A percentile compares a stretch with the other conserved stretches of the same genome.
Conservation (phyloP, 345 rosid genomes). For the Gossypium rotundifolium region DNA sequence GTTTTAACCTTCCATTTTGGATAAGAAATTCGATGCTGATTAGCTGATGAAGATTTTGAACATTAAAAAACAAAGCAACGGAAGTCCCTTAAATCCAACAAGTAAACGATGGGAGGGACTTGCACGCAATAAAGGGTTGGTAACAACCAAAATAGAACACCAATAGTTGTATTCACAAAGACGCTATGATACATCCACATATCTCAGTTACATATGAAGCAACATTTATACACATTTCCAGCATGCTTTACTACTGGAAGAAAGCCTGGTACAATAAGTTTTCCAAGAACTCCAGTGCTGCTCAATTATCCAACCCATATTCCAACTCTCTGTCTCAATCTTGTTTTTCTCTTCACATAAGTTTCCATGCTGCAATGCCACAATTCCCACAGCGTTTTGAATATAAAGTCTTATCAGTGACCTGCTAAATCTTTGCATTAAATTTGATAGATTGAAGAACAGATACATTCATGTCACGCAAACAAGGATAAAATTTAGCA, state of each 20-base stretch:
- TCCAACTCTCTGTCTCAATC: neutral
- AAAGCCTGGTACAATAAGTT: neutral
- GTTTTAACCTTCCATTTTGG: too few relatives aligned
- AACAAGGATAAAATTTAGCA: neutral
- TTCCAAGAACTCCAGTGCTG: neutral
- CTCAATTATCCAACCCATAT: neutral
- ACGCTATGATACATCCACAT: slow-evolving; percentile 30
- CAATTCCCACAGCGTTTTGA: too few relatives aligned
- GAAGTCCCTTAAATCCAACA: neutral
- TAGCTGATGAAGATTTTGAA: too few relatives aligned
- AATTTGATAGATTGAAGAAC: neutral
- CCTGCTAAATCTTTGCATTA: neutral
- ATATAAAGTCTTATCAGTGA: slow-evolving; percentile 1
- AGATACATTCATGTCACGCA: neutral
- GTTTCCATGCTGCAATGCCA: slow-evolving; percentile 37
- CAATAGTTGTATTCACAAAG: neutral
- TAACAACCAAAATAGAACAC: neutral
- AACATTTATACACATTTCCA: slow-evolving; percentile 27
- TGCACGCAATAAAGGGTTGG: neutral
- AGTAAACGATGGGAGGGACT: neutral
- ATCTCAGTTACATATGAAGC: slow-evolving; percentile 19
- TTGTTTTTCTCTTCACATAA: slow-evolving; percentile 26
- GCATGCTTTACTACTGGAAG: slow-evolving; percentile 14
- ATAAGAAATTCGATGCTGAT: neutral
- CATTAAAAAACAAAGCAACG: neutral